Base-by-base conservation (phyloP, 352 stramenopile species). In the Phytophthora crassamura region DNA sequence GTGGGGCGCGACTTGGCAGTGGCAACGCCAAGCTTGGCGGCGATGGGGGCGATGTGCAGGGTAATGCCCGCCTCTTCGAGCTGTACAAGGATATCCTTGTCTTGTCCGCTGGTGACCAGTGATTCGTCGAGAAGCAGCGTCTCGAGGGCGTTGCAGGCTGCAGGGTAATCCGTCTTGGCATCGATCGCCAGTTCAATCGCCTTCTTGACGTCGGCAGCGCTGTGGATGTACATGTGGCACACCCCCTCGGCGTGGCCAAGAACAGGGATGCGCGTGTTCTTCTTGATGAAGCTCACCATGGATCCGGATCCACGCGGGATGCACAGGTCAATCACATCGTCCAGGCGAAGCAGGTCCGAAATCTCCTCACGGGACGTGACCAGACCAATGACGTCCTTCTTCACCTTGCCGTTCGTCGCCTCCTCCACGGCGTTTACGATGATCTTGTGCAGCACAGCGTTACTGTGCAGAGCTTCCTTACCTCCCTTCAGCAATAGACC, bases 221-320 rank as follows among this genome's bases (percentile, higher is more conserved):
- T 78, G 76, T 99, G 93, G 56, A 99, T 87, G 80, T 98, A 99
- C 66, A 99, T 96, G 86, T 99, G 95, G 74, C 98, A 99, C 40
- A 99, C 94, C 43, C 98, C 98, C 61, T 99, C 97, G 3, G 97
- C 96, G 77, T 99, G 98, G 22, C 97, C 97, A 10, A 99, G 86
- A 32, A 99, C 98, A 2, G 97, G 98, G 54, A 99, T 99, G 28
- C 91, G 85, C 32, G 97, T 99, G 75, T 96, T 97, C 54, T 94
- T 91, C 82, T 99, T 99, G 75, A 99, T 99, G 77, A 97, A 93
- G 30, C 88, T 95, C 30, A 99, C 97, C 61, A 99, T 95, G 11
- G 79, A 80, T 60, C 97, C 97, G 33, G 93, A 98, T 32, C 98
- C 98, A 42, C 98, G 91, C 49, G 98, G 98, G 74, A 99, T 99